Evolutionary conservation across 768 basidiomycete genomes (phyloP), one percentile per base, ranked within the genome.

Genomic region (Lactarius evosmus): DNA sequence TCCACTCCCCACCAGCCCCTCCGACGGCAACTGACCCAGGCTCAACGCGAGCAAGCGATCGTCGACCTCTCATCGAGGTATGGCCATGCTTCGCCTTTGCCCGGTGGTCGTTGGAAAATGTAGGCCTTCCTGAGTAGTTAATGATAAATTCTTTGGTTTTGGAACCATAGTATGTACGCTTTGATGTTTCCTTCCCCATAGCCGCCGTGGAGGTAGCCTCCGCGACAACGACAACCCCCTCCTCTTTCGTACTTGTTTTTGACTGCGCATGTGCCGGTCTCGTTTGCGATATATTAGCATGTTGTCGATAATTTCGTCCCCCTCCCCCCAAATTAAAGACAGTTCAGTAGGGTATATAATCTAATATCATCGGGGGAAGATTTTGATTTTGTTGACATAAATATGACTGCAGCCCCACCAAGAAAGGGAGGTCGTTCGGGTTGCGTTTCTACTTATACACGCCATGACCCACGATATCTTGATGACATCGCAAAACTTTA

Each of bases 21-120:
- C 49, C 58, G 19, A 34, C 34, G 14, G 25, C 49, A 17, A 16
- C 29, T 51, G 8, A 60, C 33, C 16, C 49, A 60, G 29, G 50
- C 58, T 22, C 58, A 60, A 7, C 58, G 58, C 32, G 49, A 60
- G 34, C 58, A 60, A 55, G 60, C 52, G 3, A n/a, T 61, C 16
- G 52, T 33, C 2, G 60, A 54, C 16, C 36, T 54, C 19, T 41
- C 52, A 25, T 44, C 60, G 29, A 41, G 32, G 22, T 53, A 60
- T n/a, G n/a, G 60, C 52, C 22, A 30, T 27, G 30, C 30, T 3
- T 53, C 60, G 7, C 16, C 52, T 44, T n/a, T 61, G 27, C 30
- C 40, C 2, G 51, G 30, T 44, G 38, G 38, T 25, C 60, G 60
- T 7, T 29, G 25, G 41, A 19, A 14, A 44, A 44, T 56, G 25